phyloP scores from a whole-genome alignment of 208 protist genomes.

The Wallacemonas sp. region DNA sequence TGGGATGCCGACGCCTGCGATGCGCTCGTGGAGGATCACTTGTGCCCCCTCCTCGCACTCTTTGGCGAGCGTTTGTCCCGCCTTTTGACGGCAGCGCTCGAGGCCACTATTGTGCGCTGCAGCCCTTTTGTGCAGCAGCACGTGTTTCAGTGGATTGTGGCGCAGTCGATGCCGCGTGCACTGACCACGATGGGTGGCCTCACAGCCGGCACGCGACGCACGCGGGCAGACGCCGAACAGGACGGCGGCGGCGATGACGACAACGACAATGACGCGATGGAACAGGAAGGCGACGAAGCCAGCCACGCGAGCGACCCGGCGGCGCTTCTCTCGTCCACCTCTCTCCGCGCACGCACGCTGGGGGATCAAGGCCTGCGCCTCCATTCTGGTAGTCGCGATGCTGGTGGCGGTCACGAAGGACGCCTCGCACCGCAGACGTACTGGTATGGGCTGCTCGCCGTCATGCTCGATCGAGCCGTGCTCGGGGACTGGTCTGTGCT shows the following conservation, averaged over 20 bases:
- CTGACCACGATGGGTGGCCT: not conserved
- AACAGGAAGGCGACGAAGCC: too few relatives aligned
- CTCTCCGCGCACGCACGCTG: too few relatives aligned
- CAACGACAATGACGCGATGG: not conserved
- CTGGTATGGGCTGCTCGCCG: slow-evolving; percentile 18
- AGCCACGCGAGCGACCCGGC: too few relatives aligned
- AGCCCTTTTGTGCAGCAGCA: slow-evolving; percentile 22
- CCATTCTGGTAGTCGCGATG: not conserved
- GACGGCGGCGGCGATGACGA: not conserved
- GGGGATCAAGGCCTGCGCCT: too few relatives aligned
- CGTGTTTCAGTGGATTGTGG: slow-evolving; percentile 12
- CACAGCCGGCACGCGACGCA: not conserved
- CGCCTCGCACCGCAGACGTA: not conserved
- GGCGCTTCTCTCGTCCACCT: too few relatives aligned
- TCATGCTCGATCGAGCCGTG: slow-evolving; percentile 25
- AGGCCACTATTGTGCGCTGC: slow-evolving; percentile 36
- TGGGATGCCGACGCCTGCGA: slow-evolving; percentile 31
- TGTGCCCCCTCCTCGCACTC: slow-evolving; percentile 38
- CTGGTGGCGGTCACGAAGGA: not conserved
- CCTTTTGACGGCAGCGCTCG: slow-evolving; percentile 48
- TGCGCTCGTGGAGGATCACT: slow-evolving; percentile 32
- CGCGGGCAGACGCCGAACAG: not conserved
- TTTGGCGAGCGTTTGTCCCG: slow-evolving; percentile 44
- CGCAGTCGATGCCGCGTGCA: slow-evolving; percentile 32
- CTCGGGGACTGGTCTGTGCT: slow-evolving; percentile 25